These are phyloP conservation scores for Didymella pomorum DNA, from an alignment of 2,329 filamentous ascomycete genomes.

Conservation along the genomic window DNA sequence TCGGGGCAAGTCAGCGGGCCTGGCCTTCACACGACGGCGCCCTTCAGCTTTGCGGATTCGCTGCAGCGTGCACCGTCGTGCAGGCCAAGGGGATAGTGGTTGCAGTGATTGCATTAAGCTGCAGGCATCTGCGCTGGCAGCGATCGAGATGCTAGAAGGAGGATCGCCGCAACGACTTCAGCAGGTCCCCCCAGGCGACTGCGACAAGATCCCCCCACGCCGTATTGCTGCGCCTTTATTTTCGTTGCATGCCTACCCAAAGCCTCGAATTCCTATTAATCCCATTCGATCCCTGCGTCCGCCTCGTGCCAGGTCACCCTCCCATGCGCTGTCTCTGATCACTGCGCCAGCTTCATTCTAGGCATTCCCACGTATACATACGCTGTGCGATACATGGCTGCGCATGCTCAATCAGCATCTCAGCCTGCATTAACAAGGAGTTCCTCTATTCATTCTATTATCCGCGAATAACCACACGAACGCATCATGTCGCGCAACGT, in stretches of 20 bases:
- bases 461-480: slow-evolving; percentile 22
- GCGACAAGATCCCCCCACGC: slow-evolving; percentile 21
- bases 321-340: slow-evolving; percentile 35
- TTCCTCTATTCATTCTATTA: slow-evolving; percentile 20
- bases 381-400: slow-evolving; percentile 29
- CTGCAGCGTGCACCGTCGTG: slow-evolving; percentile 21
- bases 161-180: slow-evolving; percentile 20
- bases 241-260: slow-evolving; percentile 25
- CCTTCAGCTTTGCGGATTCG: slow-evolving; percentile 27
- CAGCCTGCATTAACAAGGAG: slow-evolving; percentile 19
- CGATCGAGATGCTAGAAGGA: slow-evolving; percentile 28
- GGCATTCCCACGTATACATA: slow-evolving; percentile 34
- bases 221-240: slow-evolving; percentile 34
- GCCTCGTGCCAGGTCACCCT: slow-evolving; percentile 40
- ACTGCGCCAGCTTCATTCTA: slow-evolving; percentile 32
- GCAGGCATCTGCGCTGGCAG: slow-evolving; percentile 34
- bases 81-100: slow-evolving; percentile 20
- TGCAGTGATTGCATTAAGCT: slow-evolving; percentile 24
- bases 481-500: slow-evolving; percentile 44
- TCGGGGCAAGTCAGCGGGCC: slow-evolving; percentile 30
- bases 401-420: slow-evolving; percentile 23
- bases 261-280: slow-evolving; percentile 30
- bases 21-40: slow-evolving; percentile 25
- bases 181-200: slow-evolving; percentile 26
- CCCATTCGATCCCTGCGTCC: slow-evolving; percentile 29